phyloP scores from a whole-genome alignment of 306 rosid genomes.

The Rubus idaeus region DNA sequence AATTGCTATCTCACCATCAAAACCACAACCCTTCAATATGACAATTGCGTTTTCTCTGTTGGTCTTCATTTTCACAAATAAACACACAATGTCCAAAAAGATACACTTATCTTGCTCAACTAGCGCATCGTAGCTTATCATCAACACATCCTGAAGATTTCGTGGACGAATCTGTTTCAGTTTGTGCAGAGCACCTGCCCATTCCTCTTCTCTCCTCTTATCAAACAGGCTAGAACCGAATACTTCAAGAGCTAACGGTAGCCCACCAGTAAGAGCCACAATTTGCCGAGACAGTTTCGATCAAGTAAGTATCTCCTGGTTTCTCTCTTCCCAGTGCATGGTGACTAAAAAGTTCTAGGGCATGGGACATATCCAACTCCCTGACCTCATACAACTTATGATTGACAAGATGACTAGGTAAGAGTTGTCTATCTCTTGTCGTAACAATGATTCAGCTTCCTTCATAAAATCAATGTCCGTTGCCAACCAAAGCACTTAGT shows the following conservation, averaged over 20 bases:
- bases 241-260: constrained; percentile 76
- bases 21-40: constrained; percentile 57
- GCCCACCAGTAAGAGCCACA: constrained; percentile 48
- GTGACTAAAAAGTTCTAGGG: constrained; percentile 51
- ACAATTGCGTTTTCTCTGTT: constrained; percentile 47
- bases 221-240: constrained; percentile 52
- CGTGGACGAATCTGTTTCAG: constrained; percentile 36
- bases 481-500: constrained; percentile 31
- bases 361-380: constrained; percentile 31
- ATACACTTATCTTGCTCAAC: constrained; percentile 45
- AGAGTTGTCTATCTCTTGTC: constrained; percentile 43
- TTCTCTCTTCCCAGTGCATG: constrained; percentile 51
- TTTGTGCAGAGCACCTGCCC: constrained; percentile 49
- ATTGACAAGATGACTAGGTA: constrained; percentile 21
- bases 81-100: constrained; percentile 62
- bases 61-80: constrained; percentile 44
- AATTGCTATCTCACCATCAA: constrained; percentile 44
- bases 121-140: constrained; percentile 50
- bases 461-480: constrained; percentile 43
- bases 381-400: constrained; percentile 38
- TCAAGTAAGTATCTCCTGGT: constrained; percentile 28
- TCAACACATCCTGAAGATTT: constrained; percentile 57
- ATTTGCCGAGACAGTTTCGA: constrained; percentile 39
- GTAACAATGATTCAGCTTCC: constrained; percentile 61
- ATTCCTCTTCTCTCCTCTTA: constrained; percentile 43